Base-by-base conservation (phyloP, 2,329 filamentous ascomycete genomes). In the Thielaviopsis musarum region DNA sequence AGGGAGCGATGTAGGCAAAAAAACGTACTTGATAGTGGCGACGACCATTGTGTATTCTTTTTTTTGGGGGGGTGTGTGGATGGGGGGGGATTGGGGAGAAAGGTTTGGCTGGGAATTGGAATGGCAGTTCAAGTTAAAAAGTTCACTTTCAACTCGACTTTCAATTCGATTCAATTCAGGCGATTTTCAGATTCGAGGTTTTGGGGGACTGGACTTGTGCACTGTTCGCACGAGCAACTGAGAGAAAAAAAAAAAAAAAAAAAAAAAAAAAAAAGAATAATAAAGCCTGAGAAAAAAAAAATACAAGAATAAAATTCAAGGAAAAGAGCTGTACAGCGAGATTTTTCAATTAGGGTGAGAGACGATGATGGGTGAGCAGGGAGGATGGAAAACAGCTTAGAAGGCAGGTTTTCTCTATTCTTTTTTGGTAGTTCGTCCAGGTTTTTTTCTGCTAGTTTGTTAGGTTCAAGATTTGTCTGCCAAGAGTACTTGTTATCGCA, bases 21-120 rank as follows among this genome's bases (percentile, higher is more conserved):
- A 19, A 63, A 70, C 79, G 69, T 73, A 82, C 79, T 82, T 82
- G 73, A 82, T 82, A 67, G 79, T 82, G 75, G 79, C 78, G 72
- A 81, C 78, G 67, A 81, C 78, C 75, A 81, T 79, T 70, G 74
- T 78, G 71, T 34, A 10, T 34, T 34, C 30, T 30, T 54, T 54
- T 34, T 28, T 52, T 26, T 24, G 34, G n/a, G 17, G 24, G 24
- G 28, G 24, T 19, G 30, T 58, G n/a, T 52, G 24, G 48, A 53
- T 22, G 21, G 51, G 21, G 22, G 59, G 30, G 21, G 28, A 57
- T 48, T 45, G 22, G 45, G 17, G 58, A 13, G 26, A 52, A 17
- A 48, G 26, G 34, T 45, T 13, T 34, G 55, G 54, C 13, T 26
- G 34, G 49, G 34, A 52, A 58, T 22, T 48, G 22, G 56, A 34